A percentile compares a stretch with the other conserved stretches of the same genome.
Conservation (phyloP, 441 rosid species). For the Flueggea neowawraea region DNA sequence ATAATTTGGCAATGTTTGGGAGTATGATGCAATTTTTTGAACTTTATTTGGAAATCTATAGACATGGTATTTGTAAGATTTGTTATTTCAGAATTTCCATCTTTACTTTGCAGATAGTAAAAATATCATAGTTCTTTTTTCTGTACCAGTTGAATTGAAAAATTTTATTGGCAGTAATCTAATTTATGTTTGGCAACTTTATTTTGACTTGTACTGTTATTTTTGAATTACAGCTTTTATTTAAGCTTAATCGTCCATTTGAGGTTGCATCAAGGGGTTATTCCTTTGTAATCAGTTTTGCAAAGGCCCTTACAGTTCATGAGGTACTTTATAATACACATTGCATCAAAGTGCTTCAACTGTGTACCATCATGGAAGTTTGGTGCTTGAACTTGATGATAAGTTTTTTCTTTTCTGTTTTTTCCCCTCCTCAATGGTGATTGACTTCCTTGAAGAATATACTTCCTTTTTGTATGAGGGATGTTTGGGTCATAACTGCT, state of each 20-base stretch:
- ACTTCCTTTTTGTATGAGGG: conserved; percentile 90
- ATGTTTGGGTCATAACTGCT: conserved; percentile 97
- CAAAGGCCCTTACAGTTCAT: conserved; percentile 64
- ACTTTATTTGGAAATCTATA: too few species aligned
- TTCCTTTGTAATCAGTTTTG: conserved; percentile 82
- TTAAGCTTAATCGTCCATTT: conserved; percentile 91
- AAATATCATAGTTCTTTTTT: too few species aligned
- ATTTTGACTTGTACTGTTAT: not conserved
- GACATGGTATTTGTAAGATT: too few species aligned
- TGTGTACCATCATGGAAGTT: not conserved
- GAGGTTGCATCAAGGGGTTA: conserved; percentile 97
- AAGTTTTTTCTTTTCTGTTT: conserved; percentile 13
- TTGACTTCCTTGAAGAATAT: conserved; percentile 42
- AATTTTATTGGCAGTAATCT: too few species aligned
- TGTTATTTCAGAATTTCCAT: too few species aligned
- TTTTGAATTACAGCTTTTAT: conserved; percentile 63
- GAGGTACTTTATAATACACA: conserved; percentile 52
- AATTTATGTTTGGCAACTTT: too few species aligned
- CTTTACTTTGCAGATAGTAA: too few species aligned
- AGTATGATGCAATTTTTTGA: too few species aligned
- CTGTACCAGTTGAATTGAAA: too few species aligned
- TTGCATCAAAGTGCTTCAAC: too few species aligned
- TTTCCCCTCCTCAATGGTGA: conserved; percentile 6
- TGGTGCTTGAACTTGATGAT: conserved; percentile 11
- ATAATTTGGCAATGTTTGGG: too few species aligned